These are phyloP conservation scores for Gossypium gossypioides DNA, from an alignment of 441 rosid species.

Conservation along the genomic window DNA sequence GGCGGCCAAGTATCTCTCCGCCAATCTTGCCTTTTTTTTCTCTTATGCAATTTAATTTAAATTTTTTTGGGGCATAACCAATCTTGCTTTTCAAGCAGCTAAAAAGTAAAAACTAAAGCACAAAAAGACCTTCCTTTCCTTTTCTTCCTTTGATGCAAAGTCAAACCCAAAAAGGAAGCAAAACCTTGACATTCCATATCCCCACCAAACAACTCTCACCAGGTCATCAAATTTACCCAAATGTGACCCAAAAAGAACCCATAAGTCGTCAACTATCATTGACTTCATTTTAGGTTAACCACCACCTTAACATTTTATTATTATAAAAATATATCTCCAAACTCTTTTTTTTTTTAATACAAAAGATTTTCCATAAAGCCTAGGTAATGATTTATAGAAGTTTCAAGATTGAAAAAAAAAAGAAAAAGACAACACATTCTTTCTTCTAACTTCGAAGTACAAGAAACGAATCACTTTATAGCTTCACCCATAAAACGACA, in stretches of 20 bases:
- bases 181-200: neutral
- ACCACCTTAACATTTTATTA: neutral
- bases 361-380: neutral
- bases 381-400: constrained; percentile 9
- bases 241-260: neutral
- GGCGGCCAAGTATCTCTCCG: neutral
- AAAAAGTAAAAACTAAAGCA: neutral
- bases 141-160: neutral
- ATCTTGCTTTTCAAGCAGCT: neutral
- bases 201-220: neutral
- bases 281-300: neutral
- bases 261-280: neutral
- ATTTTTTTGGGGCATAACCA: neutral
- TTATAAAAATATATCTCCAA: neutral
- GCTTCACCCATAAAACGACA: constrained; percentile 13
- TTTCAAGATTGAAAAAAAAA: neutral
- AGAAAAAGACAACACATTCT: neutral
- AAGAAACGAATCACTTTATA: constrained; percentile 17
- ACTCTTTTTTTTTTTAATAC: too few species aligned
- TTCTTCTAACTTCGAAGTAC: neutral
- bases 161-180: neutral
- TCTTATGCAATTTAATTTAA: neutral
- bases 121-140: neutral
- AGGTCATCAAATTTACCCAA: neutral
- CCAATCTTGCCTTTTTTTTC: neutral